Conservation (phyloP, 805 yeast genomes). For the Wickerhamiella slavikovae region DNA sequence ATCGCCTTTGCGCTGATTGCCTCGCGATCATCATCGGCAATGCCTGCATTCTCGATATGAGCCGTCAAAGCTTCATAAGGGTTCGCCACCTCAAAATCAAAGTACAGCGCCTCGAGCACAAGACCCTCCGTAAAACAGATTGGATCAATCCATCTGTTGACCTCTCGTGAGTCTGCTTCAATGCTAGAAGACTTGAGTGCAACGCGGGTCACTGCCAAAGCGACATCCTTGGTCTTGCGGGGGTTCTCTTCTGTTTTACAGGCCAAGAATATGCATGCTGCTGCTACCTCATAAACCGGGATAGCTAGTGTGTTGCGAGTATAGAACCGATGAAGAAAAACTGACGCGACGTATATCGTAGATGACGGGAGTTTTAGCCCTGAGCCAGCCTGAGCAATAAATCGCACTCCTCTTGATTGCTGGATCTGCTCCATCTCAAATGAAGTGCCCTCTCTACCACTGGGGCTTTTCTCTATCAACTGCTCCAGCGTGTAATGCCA, state of each 20-base stretch:
- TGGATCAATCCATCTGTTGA: conserved; percentile 30
- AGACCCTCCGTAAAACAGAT: conserved; percentile 26
- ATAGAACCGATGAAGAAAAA: conserved; percentile 31
- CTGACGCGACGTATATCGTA: conserved; percentile 28
- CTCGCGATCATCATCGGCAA: neutral
- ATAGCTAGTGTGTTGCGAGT: conserved; percentile 24
- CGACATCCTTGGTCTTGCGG: conserved; percentile 28
- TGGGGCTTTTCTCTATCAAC: conserved; percentile 11
- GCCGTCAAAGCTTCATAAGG: conserved; percentile 16
- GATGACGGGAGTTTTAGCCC: conserved; percentile 27
- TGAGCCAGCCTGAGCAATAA: conserved; percentile 25
- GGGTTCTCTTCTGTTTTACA: conserved; percentile 33
- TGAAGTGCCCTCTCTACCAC: conserved; percentile 16
- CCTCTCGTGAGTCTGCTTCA: conserved; percentile 27
- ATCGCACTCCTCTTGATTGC: conserved; percentile 29
- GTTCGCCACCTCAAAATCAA: conserved; percentile 25
- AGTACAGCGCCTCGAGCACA: conserved; percentile 26
- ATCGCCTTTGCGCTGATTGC: conserved; percentile 6
- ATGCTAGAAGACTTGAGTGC: conserved; percentile 25
- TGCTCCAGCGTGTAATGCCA: conserved; percentile 13
- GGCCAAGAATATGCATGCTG: conserved; percentile 30
- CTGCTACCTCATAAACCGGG: conserved; percentile 32
- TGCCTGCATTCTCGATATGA: neutral
- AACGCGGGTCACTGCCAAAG: conserved; percentile 26
- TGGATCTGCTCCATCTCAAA: conserved; percentile 22